Evolutionary conservation across 2,329 filamentous ascomycete genomes (phyloP).

Genomic region (Penicillium sp.): DNA sequence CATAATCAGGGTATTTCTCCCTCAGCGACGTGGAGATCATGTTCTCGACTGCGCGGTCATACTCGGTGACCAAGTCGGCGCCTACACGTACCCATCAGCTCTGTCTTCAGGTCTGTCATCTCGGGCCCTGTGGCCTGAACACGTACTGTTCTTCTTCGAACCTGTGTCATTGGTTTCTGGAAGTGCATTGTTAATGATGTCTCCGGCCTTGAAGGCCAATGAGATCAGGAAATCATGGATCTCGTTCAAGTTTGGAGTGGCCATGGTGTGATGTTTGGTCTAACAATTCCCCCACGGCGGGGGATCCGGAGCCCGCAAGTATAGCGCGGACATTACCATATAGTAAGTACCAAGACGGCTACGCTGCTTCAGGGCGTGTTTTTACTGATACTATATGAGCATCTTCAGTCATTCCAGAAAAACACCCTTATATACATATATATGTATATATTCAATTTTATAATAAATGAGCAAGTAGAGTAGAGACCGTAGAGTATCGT

Average conservation of each 20-base stretch:
- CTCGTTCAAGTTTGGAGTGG: slow-evolving; percentile 33
- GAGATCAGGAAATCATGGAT: slow-evolving; percentile 46
- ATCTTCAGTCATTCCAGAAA: too few relatives aligned
- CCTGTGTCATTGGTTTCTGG: slow-evolving; percentile 38
- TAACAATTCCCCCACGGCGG: too few relatives aligned
- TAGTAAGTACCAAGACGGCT: too few relatives aligned
- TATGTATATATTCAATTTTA: too few relatives aligned
- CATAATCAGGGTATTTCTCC: slow-evolving; percentile 55
- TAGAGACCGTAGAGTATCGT: too few relatives aligned
- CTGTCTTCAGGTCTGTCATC: too few relatives aligned
- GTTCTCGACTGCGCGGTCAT: slow-evolving; percentile 62
- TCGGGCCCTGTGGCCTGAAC: not conserved
- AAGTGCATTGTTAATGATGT: slow-evolving; percentile 46
- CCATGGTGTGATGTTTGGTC: slow-evolving; percentile 8
- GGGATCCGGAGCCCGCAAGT: too few relatives aligned
- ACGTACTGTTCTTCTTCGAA: slow-evolving; percentile 51
- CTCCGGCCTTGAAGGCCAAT: slow-evolving; percentile 43
- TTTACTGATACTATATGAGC: too few relatives aligned
- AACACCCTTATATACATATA: too few relatives aligned
- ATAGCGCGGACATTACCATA: too few relatives aligned
- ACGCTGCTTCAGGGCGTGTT: too few relatives aligned
- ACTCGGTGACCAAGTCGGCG: slow-evolving; percentile 65
- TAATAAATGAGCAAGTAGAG: too few relatives aligned
- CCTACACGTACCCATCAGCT: slow-evolving; percentile 34
- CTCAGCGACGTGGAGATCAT: slow-evolving; percentile 56